Evolutionary conservation across 352 stramenopile genomes (phyloP).

Genomic region (Globisporangium okanoganense): DNA sequence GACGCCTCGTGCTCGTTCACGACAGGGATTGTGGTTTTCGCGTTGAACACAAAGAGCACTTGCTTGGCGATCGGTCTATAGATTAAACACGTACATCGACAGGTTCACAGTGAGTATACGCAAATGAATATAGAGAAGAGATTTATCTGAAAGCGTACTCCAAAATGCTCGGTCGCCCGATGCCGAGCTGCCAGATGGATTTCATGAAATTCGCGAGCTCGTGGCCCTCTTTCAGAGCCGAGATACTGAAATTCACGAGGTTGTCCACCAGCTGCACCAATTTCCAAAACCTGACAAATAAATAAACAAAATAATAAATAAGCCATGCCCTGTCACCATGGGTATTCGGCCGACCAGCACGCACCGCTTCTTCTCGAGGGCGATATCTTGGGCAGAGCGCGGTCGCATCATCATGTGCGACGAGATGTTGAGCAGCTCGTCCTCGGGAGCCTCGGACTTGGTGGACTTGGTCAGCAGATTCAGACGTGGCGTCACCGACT

Average conservation of each 20-base stretch:
- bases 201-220: slow-evolving; percentile 39
- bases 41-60: slow-evolving; percentile 31
- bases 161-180: slow-evolving; percentile 53
- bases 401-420: slow-evolving; percentile 33
- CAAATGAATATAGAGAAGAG: background rate
- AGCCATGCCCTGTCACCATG: background rate
- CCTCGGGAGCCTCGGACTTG: slow-evolving; percentile 65
- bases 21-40: slow-evolving; percentile 12
- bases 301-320: slow-evolving; percentile 1
- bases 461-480: slow-evolving; percentile 30
- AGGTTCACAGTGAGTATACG: background rate
- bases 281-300: slow-evolving; percentile 50
- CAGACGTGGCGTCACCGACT: slow-evolving; percentile 12
- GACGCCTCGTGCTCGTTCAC: slow-evolving; percentile 44
- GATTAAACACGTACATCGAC: background rate
- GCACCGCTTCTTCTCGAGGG: slow-evolving; percentile 45
- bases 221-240: slow-evolving; percentile 38
- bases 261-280: slow-evolving; percentile 60
- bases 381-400: slow-evolving; percentile 25
- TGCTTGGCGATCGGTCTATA: slow-evolving; percentile 47
- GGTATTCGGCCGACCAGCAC: background rate
- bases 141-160: slow-evolving; percentile 30
- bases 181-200: slow-evolving; percentile 47
- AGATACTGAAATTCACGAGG: slow-evolving; percentile 62
- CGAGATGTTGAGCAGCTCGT: slow-evolving; percentile 48